Conservation (phyloP, 1,284 basidiomycete genomes). For the Phaffia rhodozyma region DNA sequence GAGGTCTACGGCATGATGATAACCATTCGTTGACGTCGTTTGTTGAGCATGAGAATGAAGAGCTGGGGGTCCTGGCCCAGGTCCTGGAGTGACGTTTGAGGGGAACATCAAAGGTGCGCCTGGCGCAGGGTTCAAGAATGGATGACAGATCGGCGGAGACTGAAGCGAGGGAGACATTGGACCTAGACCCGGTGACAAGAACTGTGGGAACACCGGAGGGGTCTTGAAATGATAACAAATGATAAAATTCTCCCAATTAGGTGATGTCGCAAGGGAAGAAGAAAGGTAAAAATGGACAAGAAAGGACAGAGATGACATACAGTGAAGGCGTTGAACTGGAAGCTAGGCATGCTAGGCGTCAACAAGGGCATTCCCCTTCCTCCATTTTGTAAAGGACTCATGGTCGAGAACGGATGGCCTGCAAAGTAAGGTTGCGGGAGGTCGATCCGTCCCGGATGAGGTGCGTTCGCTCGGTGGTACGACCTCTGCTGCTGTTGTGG, state of each 20-base stretch:
- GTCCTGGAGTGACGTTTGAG: not conserved
- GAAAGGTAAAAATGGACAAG: not conserved
- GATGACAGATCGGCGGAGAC: constrained; percentile 7
- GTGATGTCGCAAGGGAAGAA: not conserved
- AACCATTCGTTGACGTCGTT: too few species aligned
- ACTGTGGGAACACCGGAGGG: constrained; percentile 31
- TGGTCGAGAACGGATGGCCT: constrained; percentile 31
- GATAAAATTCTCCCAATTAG: too few species aligned
- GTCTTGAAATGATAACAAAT: constrained; percentile 23
- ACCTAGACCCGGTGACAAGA: constrained; percentile 30
- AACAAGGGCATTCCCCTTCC: constrained; percentile 34
- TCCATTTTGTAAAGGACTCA: constrained; percentile 25
- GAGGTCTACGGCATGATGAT: too few species aligned
- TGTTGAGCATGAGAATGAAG: too few species aligned
- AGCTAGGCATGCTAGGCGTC: constrained; percentile 38
- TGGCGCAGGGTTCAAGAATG: constrained; percentile 3
- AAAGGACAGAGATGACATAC: constrained; percentile 10
- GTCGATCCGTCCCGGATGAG: constrained; percentile 6
- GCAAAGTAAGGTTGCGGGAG: constrained; percentile 21
- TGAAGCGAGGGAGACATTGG: constrained; percentile 31
- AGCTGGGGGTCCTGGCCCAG: too few species aligned
- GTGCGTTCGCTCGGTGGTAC: not conserved
- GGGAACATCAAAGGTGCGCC: constrained; percentile 1
- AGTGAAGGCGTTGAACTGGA: constrained; percentile 35
- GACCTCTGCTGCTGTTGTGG: constrained; percentile 5